Percentiles rank a stretch among this genome's conserved stretches.
These are phyloP conservation scores for Suhomyces panamericanus DNA, from an alignment of 1,139 yeast genomes.

Conservation along the genomic window DNA sequence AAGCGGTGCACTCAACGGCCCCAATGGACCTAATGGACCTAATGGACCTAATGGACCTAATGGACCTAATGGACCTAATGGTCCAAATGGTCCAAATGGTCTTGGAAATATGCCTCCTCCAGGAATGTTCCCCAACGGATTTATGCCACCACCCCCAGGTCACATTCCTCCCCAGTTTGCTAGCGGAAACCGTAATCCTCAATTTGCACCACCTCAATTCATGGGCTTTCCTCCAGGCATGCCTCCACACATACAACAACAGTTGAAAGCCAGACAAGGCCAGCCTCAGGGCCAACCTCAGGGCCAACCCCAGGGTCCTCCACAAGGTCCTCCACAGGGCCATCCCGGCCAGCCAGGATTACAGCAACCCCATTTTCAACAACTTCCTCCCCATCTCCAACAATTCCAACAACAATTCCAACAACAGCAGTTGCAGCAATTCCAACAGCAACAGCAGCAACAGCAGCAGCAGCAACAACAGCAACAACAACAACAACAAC, in stretches of 20 bases:
- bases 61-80: slow-evolving; percentile 2
- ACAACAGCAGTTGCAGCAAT: slow-evolving; percentile 9
- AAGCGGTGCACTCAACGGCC: not conserved
- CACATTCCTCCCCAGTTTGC: slow-evolving; percentile 25
- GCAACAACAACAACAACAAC: slow-evolving; percentile 16
- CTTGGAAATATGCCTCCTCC: slow-evolving; percentile 2
- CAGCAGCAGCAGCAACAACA: slow-evolving; percentile 7
- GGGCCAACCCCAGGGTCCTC: slow-evolving; percentile 14
- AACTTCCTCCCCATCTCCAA: slow-evolving; percentile 13
- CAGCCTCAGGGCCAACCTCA: slow-evolving; percentile 7
- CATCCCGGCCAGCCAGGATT: slow-evolving; percentile 3
- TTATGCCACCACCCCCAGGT: slow-evolving; percentile 28
- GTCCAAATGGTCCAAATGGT: slow-evolving; percentile 3
- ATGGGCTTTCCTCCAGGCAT: slow-evolving; percentile 31
- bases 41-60: not conserved
- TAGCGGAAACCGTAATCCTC: slow-evolving; percentile 21
- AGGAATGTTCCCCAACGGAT: slow-evolving; percentile 3
- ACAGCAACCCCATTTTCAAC: slow-evolving; percentile 9
- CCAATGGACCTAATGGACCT: not conserved
- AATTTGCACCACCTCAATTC: slow-evolving; percentile 23
- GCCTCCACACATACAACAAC: slow-evolving; percentile 17
- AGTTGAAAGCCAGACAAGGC: slow-evolving; percentile 5
- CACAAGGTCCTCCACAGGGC: slow-evolving; percentile 14
- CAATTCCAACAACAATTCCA: slow-evolving; percentile 14
- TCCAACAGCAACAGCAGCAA: slow-evolving; percentile 8